phyloP scores from a whole-genome alignment of 1,284 basidiomycete genomes.

The Tetrapyrgos nigripes region DNA sequence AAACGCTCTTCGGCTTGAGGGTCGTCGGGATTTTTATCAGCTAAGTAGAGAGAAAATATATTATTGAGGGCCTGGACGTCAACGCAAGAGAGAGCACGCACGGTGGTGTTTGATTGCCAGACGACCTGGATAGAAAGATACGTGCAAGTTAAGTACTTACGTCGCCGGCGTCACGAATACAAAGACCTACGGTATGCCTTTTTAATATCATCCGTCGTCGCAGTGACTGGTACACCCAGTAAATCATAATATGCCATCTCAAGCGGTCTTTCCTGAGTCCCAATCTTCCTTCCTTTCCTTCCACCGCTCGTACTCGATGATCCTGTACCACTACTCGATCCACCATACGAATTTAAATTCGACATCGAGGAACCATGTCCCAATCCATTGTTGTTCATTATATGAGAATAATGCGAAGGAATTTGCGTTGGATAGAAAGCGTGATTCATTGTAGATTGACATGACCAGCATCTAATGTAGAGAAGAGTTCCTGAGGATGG shows the following conservation, averaged over 20 bases:
- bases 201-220: conserved; percentile 89
- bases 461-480: conserved; percentile 75
- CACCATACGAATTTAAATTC: conserved; percentile 22
- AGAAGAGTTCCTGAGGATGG: conserved; percentile 71
- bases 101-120: conserved; percentile 92
- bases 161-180: conserved; percentile 1
- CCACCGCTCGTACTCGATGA: conserved; percentile 23
- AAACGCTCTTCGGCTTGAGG: conserved; percentile 91
- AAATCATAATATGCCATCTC: conserved; percentile 92
- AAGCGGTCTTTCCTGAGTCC: conserved; percentile 87
- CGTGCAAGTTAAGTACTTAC: background rate
- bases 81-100: background rate
- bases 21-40: conserved; percentile 94
- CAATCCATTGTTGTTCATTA: conserved; percentile 13
- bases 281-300: conserved; percentile 71
- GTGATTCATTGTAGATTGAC: conserved; percentile 62
- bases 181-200: conserved; percentile 85
- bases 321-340: conserved; percentile 24
- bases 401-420: conserved; percentile 30
- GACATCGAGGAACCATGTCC: no score
- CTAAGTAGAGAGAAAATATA: no score
- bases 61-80: background rate
- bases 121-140: conserved; percentile 58
- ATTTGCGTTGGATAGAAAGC: conserved; percentile 70
- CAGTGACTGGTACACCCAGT: conserved; percentile 76